Conservation (phyloP, 2,329 filamentous ascomycete species). For the Raffaelea deltoideospora region DNA sequence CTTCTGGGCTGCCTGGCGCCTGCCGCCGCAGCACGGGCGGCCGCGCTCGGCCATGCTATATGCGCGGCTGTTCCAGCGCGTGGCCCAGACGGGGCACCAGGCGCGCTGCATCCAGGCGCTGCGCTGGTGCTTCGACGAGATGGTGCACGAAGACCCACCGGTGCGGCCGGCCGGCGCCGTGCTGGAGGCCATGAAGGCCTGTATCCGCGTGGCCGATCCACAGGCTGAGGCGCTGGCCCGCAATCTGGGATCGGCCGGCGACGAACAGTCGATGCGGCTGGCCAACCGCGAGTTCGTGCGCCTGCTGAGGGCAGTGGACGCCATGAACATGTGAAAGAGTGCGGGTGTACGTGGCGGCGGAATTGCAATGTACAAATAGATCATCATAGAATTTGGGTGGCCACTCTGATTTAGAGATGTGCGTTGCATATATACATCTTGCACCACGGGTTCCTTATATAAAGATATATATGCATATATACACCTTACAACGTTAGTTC, state of each 20-base stretch:
- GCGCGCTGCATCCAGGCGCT: constrained; percentile 29
- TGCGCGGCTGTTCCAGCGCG: constrained; percentile 30
- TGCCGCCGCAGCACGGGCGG: constrained; percentile 31
- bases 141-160: constrained; percentile 37
- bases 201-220: constrained; percentile 40
- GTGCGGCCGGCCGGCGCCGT: constrained; percentile 30
- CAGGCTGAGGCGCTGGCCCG: constrained; percentile 21
- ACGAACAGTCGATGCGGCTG: background rate
- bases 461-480: no score
- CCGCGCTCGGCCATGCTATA: constrained; percentile 40
- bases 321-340: background rate
- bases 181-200: constrained; percentile 32
- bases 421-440: no score
- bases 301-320: constrained; percentile 1
- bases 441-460: no score
- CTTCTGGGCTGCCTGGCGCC: constrained; percentile 47
- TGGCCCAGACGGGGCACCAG: constrained; percentile 28
- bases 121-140: constrained; percentile 41
- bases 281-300: constrained; percentile 6
- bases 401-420: no score
- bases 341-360: no score
- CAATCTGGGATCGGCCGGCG: constrained; percentile 5
- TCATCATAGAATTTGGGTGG: no score
- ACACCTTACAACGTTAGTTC: no score
- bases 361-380: no score